Conservation (phyloP, 1,284 basidiomycete species). For the Microbotryum scabiosae region DNA sequence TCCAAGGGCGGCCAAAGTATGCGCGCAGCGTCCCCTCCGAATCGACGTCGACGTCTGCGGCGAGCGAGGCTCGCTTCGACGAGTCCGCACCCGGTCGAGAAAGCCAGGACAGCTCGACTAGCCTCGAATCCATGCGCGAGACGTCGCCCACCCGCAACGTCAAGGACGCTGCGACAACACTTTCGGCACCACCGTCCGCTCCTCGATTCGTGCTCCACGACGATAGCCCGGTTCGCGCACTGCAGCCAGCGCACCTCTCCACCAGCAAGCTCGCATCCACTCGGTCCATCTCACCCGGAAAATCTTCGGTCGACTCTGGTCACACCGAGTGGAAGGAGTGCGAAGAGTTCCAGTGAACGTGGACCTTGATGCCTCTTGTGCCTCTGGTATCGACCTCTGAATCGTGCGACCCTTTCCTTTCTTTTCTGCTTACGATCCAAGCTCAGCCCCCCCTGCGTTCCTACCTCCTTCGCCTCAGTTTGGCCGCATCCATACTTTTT, state of each 20-base stretch:
- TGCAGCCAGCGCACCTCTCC: no score
- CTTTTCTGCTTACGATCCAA: no score
- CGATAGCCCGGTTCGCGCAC: neutral
- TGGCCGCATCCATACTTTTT: no score
- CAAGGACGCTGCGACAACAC: neutral
- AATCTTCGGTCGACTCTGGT: neutral
- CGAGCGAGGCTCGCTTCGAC: neutral
- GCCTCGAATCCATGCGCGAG: constrained; percentile 5
- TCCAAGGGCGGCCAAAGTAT: neutral
- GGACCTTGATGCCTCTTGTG: no score
- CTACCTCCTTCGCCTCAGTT: no score
- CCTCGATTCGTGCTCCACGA: constrained; percentile 4
- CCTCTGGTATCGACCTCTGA: no score
- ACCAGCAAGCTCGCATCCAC: no score
- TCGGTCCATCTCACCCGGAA: neutral
- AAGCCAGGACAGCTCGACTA: constrained; percentile 9
- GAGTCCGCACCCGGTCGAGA: neutral
- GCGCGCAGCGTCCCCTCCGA: neutral
- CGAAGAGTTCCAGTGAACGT: no score
- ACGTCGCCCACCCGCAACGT: neutral
- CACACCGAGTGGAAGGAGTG: neutral
- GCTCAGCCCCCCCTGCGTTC: no score
- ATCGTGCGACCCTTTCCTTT: no score
- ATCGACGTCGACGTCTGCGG: no score
- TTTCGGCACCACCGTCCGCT: neutral